Evolutionary conservation across 2,329 filamentous ascomycete species (phyloP), one percentile per base, ranked within the genome.

Genomic region (Botrytis elliptica): DNA sequence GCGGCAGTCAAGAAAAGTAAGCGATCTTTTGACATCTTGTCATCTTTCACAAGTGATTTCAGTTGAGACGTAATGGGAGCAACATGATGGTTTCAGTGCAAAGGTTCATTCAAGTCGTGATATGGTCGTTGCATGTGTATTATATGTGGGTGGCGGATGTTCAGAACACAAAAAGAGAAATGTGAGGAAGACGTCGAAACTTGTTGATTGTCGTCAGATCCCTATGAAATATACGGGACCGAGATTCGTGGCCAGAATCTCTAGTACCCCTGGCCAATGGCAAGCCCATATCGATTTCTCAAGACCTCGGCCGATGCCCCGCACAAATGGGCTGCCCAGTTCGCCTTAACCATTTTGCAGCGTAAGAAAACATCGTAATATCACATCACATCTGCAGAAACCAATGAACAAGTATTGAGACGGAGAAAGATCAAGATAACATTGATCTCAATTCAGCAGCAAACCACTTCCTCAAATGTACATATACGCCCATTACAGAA

Each of bases 401-500:
- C 38, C 44, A 66, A 55, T 42, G 14, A 36, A 55, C 75, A 67
- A 40, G 38, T 52, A 72, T 72, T 72, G 70, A 33, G 63, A 59
- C 52, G 63, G 60, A 72, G 40, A 65, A 72, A 72, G 73, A 74
- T 73, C 55, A 69, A 73, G 46, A 73, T 71, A 64, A 68, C 59
- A 74, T 75, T 74, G 70, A 75, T 66, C 73, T 70, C 40, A 59
- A 68, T 72, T 66, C 70, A 72, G 70, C 52, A 60, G 70, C 70
- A 68, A 72, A 52, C 63, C 62, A 72, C 55, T 74, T 75, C 73
- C 65, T 77, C 69, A 76, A 71, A 76, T 74, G 77, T 81, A 80
- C 78, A 81, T 74, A 78, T 77, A 77, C 79, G 79, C 80, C 79
- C 76, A 74, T 75, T 72, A 76, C 76, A 79, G 78, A 73, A 63